Evolutionary conservation across 768 basidiomycete species (phyloP), one percentile per base, ranked within the genome.

Genomic region (Suillus occidentalis): DNA sequence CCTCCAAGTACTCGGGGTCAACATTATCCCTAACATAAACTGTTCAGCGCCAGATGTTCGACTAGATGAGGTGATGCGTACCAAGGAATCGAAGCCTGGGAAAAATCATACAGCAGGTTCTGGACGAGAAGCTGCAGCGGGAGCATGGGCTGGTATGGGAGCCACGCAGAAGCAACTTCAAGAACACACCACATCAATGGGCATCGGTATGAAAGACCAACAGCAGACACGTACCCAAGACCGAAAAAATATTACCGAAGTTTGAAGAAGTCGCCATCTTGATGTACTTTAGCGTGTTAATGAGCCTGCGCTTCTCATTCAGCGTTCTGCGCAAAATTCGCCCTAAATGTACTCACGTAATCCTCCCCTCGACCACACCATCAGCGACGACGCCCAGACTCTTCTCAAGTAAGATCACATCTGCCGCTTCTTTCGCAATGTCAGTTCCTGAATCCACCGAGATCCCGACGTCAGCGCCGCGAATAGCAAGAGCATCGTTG

Each of bases 401-500:
- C 62, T 79, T 78, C 69, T 79, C 78, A 25, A 78, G 64, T 10
- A 79, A 60, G 56, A 78, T 78, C 45, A 75, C 75, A 50, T 74
- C 78, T 3, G 78, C 78, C 25, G 77, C 78, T 58, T 78, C 78
- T 64, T 78, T 78, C 16, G 77, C 76, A 10, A 79, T 80, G 47
- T 77, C 71, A 8, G 71, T 72, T 62, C 74, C 69, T 36, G 78
- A 75, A 50, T 75, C 74, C 66, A 75, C 74, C 18, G 74, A 75
- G 68, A 75, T 77, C 43, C 74, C 74, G 2, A 75, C 74, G 42
- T 75, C 74, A 6, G 74, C 74, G 25, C 75, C 69, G 12, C 74
- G 74, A 60, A 75, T 74, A 43, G 74, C 74, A 61, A 75, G 62
- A 34, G 74, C 74, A 64, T 75, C 74, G 20, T 75, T 75, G 18